Percentiles rank a stretch among this genome's conserved stretches.
phyloP scores from a whole-genome alignment of 805 yeast species.

The Cephaloascus fragrans region DNA sequence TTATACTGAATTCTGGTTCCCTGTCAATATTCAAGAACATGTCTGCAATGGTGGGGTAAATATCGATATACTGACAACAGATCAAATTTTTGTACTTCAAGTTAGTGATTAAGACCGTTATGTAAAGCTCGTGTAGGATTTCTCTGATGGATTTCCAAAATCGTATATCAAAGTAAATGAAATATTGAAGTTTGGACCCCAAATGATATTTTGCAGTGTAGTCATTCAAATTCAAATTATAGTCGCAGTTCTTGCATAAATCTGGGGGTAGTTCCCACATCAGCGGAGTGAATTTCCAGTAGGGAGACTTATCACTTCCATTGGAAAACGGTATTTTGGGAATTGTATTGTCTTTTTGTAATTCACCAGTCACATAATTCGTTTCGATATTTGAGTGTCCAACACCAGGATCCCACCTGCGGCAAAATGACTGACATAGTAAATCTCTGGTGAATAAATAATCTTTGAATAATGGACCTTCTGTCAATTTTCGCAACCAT shows the following conservation, averaged over 20 bases:
- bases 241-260: constrained; percentile 37
- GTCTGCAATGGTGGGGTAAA: constrained; percentile 69
- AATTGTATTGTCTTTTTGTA: constrained; percentile 23
- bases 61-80: constrained; percentile 73
- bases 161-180: constrained; percentile 58
- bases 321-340: constrained; percentile 22
- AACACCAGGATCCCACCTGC: constrained; percentile 53
- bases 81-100: constrained; percentile 44
- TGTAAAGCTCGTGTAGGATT: constrained; percentile 52
- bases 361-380: constrained; percentile 17
- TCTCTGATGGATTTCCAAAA: constrained; percentile 58
- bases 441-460: constrained; percentile 36
- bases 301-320: constrained; percentile 6
- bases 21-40: constrained; percentile 66
- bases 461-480: constrained; percentile 41
- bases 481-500: constrained; percentile 57
- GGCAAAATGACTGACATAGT: constrained; percentile 48
- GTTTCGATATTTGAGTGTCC: constrained; percentile 4
- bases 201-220: constrained; percentile 9
- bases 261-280: constrained; percentile 38
- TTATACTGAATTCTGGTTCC: constrained; percentile 77
- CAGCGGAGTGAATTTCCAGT: constrained; percentile 30
- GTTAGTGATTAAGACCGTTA: constrained; percentile 56
- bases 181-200: constrained; percentile 51
- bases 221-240: constrained; percentile 20